Percentiles rank a stretch among this genome's conserved stretches.
phyloP scores from a whole-genome alignment of 345 rosid species.

The Erodium maritimum region DNA sequence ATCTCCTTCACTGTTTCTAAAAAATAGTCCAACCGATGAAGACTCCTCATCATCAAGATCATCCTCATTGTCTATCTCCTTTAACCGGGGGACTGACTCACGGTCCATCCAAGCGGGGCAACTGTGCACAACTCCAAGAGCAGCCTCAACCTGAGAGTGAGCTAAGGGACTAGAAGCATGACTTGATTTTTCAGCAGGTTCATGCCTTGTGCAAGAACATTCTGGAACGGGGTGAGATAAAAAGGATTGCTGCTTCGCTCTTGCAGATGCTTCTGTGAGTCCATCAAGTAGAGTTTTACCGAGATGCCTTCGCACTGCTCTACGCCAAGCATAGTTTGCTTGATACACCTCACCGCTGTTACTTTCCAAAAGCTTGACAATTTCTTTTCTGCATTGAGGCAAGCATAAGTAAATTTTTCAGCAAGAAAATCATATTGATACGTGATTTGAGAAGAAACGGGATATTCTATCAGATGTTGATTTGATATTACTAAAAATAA shows the following conservation, averaged over 20 bases:
- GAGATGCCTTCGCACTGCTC: constrained; percentile 54
- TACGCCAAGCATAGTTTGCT: constrained; percentile 79
- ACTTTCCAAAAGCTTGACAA: constrained; percentile 55
- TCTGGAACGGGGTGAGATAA: constrained; percentile 81
- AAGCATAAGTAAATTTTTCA: background rate
- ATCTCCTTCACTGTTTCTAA: constrained; percentile 41
- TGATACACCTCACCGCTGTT: constrained; percentile 54
- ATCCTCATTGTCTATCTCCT: constrained; percentile 64
- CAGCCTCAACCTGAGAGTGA: constrained; percentile 25
- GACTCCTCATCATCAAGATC: constrained; percentile 68
- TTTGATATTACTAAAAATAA: background rate
- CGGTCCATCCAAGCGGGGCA: constrained; percentile 81
- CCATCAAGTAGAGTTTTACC: constrained; percentile 63
- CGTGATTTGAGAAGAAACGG: background rate
- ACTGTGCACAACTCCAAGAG: constrained; percentile 41
- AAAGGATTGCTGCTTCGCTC: constrained; percentile 47
- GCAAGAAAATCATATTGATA: background rate
- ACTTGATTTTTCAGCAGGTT: constrained; percentile 10
- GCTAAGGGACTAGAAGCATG: constrained; percentile 22
- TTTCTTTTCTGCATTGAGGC: constrained; percentile 40
- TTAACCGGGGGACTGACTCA: constrained; percentile 19
- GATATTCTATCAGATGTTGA: background rate
- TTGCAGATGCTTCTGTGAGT: constrained; percentile 37
- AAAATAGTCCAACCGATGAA: constrained; percentile 56
- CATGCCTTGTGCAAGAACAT: constrained; percentile 54